Percentiles rank a stretch among this genome's conserved stretches.
These are phyloP conservation scores for Dioszegia aurantiaca DNA, from an alignment of 768 basidiomycete species.

Conservation along the genomic window DNA sequence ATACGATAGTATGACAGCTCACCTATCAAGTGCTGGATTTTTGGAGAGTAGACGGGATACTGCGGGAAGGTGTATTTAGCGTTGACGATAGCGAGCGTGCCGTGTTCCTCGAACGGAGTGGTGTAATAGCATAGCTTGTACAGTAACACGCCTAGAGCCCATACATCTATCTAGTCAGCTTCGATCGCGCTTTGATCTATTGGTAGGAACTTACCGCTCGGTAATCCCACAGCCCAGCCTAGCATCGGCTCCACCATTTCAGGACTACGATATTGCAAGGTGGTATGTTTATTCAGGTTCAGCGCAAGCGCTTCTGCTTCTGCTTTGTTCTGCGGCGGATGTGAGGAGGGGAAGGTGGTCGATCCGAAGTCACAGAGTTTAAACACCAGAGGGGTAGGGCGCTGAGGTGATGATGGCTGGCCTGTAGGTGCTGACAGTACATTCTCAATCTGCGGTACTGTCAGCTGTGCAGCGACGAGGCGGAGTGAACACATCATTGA, in stretches of 20 bases:
- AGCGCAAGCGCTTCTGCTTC: conserved; percentile 84
- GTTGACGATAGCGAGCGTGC: conserved; percentile 90
- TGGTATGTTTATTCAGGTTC: conserved; percentile 91
- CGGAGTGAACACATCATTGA: too few relatives aligned
- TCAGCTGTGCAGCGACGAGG: too few relatives aligned
- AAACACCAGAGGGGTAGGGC: conserved; percentile 75
- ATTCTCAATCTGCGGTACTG: conserved; percentile 71
- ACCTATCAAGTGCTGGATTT: conserved; percentile 83
- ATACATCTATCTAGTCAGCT: conserved; percentile 63
- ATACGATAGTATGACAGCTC: conserved; percentile 20
- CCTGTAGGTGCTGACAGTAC: conserved; percentile 61
- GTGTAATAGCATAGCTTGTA: conserved; percentile 99
- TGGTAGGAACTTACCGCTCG: conserved; percentile 35
- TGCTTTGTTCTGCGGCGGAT: conserved; percentile 71
- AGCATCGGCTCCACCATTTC: conserved; percentile 81
- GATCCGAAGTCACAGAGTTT: conserved; percentile 99
- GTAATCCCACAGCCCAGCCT: conserved; percentile 49
- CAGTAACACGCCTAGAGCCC: conserved; percentile 93
- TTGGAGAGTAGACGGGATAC: conserved; percentile 78
- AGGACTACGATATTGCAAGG: conserved; percentile 95
- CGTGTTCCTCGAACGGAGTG: conserved; percentile 97
- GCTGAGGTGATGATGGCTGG: conserved; percentile 50
- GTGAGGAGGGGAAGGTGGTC: conserved; percentile 67
- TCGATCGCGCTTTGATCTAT: not conserved
- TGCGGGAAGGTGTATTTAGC: conserved; percentile 90